phyloP scores from a whole-genome alignment of 495 filamentous ascomycete species.

The Neurospora terricola region DNA sequence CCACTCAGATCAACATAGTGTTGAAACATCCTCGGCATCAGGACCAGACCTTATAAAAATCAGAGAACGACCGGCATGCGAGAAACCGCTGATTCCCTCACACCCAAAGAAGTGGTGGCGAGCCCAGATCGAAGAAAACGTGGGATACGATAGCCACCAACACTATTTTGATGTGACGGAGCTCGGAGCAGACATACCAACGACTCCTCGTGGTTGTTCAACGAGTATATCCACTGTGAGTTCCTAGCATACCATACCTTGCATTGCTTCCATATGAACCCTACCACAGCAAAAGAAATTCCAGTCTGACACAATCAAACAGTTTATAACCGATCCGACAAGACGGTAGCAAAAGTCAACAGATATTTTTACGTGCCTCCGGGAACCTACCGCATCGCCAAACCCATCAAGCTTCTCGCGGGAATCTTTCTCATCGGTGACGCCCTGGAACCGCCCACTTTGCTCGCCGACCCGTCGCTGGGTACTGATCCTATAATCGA shows the following conservation, averaged over 20 bases:
- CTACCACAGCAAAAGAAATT: background rate
- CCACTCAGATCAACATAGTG: background rate
- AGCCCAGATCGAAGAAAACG: constrained; percentile 15
- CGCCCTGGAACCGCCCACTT: background rate
- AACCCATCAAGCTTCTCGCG: background rate
- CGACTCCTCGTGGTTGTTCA: background rate
- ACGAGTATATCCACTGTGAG: background rate
- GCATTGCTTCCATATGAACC: background rate
- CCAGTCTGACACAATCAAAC: background rate
- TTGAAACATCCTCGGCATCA: background rate
- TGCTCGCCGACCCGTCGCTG: background rate
- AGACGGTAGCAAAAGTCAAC: background rate
- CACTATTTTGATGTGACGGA: background rate
- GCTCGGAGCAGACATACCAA: background rate
- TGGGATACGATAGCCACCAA: constrained; percentile 13
- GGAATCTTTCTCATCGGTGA: background rate
- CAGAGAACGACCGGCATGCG: background rate
- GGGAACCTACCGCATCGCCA: background rate
- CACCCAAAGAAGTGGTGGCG: constrained; percentile 17
- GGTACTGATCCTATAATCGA: background rate
- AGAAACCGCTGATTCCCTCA: background rate
- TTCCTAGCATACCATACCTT: background rate
- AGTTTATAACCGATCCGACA: background rate
- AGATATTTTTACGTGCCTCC: background rate
- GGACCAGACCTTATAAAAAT: background rate